Base-by-base conservation (phyloP, 345 rosid genomes). In the Atalantia buxifolia region DNA sequence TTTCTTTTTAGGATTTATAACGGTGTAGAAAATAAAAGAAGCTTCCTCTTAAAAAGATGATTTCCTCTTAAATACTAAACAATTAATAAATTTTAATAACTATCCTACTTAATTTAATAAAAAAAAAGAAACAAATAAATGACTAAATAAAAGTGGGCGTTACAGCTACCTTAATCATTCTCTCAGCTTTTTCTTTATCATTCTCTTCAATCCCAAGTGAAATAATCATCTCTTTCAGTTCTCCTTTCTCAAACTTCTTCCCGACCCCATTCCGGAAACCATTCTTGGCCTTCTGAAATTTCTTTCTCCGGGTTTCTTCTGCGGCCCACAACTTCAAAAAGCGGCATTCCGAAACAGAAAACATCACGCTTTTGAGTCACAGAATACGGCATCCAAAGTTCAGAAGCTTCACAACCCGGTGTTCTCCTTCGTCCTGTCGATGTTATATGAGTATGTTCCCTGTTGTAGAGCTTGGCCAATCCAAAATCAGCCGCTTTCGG, bases 151-250 rank as follows among this genome's bases (percentile, higher is more conserved):
- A n/a, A n/a, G n/a, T n/a, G n/a, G n/a, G n/a, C n/a, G n/a, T n/a
- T n/a, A n/a, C n/a, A 50, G 81, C 90, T 40, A 79, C 77, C 21
- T 35, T 79, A 2, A 66, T 40, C 86, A 85, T 85, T 27, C 81
- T 79, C 67, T 68, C 77, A 19, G 82, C 84, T 38, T 60, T 77
- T 38, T 77, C 82, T 45, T 25, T 81, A 18, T 85, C 69, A 28
- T 70, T 22, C 24, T 80, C 73, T 10, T 80, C 61, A 18, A 76
- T 60, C 76, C 77, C 50, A n/a, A 78, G 33, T 5, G 24, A 68
- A 22, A 66, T 79, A 60, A 65, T 62, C 61, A 75, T 1, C 3
- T 70, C 38, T 28, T 14, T 19, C 22, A 74, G 16, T 16, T 69
- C 30, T 8, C 56, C 72, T 48, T 8, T 70, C 69, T 60, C 71